Evolutionary conservation across 2,329 filamentous ascomycete genomes (phyloP), one percentile per base, ranked within the genome.

Genomic region (Pyrenophora graminea): DNA sequence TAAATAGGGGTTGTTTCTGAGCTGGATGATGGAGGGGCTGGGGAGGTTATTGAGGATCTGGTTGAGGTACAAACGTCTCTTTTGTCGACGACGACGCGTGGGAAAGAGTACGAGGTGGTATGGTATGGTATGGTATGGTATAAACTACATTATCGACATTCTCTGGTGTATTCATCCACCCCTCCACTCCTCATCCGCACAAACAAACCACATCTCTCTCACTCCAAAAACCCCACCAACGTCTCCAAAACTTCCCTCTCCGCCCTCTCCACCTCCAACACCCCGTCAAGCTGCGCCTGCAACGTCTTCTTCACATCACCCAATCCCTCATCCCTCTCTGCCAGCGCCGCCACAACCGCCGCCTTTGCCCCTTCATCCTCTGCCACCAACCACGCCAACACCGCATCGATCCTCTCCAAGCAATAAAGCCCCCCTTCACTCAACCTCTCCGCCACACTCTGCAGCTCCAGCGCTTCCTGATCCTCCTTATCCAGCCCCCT

Each of bases 311-410:
- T 85, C 18, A 97, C 74, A 13, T 85, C 78, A 3, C 69, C 77
- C 15, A 96, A 67, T 6, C 79, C 77, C 67, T 90, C 87, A 59
- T 88, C 88, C 17, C 82, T 80, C 53, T 90, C 87, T 1, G 81
- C 84, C 34, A 97, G 75, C 3, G 88, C 73, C 18, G 79, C 75
- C 42, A 79, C 73, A 27, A 96, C 85, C 63, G 81, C 87, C 48
- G 76, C 79, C 62, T 80, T 84, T 1, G 90, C 89, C 0, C 90
- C 91, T 30, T 80, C 80, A 65, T 99, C 94, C 74, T 99, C 94
- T 0, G 92, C 94, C 6, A 91, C 82, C 27, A 97, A 80, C 94
- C 94, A 99, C 10, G 92, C 90, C 25, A 99, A 74, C 25, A 94
- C 84, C 0, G 91, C 82, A 76, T 97, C 93, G 39, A 94, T 83